A percentile compares a stretch with the other conserved stretches of the same genome.
Conservation (phyloP, 2,329 filamentous ascomycete species). For the Pseudonectria foliicola region DNA sequence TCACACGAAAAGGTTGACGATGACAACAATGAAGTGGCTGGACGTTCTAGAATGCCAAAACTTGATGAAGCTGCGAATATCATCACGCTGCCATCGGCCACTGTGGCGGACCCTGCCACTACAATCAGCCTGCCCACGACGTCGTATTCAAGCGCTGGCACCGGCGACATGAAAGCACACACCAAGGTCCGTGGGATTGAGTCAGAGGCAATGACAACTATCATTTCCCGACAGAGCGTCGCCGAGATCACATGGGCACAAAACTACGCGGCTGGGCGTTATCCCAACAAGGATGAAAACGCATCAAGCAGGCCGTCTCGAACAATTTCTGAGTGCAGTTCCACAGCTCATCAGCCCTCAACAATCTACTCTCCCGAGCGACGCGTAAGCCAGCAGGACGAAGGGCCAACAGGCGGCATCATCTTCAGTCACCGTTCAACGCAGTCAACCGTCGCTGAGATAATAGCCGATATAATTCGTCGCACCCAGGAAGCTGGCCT, state of each 20-base stretch:
- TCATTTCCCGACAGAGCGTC: conserved; percentile 22
- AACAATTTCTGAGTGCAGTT: conserved; percentile 15
- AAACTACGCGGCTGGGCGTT: conserved; percentile 2
- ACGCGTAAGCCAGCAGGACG: conserved; percentile 8
- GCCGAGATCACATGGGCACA: conserved; percentile 26
- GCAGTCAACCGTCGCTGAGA: conserved; percentile 10
- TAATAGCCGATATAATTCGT: conserved; percentile 12
- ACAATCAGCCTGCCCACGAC: conserved; percentile 28
- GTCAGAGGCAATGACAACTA: conserved; percentile 18
- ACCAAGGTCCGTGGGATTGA: conserved; percentile 13
- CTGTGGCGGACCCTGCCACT: conserved; percentile 24
- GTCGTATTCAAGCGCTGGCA: conserved; percentile 20
- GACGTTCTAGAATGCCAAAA: conserved; percentile 9
- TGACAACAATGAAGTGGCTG: conserved; percentile 3
- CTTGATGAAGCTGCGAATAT: conserved; percentile 14
- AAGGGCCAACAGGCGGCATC: conserved; percentile 7
- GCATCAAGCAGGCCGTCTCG: conserved; percentile 4
- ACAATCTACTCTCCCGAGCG: conserved; percentile 6
- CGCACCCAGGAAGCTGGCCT: conserved; percentile 11
- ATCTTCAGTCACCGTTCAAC: conserved; percentile 16
- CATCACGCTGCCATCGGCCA: conserved; percentile 18
- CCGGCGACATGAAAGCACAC: conserved; percentile 13
- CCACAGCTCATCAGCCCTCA: conserved; percentile 8
- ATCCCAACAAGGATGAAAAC: conserved; percentile 1
- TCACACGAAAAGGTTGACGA: conserved; percentile 1